Conservation (phyloP, 2,329 filamentous ascomycete species). For the Capronia coronata region DNA sequence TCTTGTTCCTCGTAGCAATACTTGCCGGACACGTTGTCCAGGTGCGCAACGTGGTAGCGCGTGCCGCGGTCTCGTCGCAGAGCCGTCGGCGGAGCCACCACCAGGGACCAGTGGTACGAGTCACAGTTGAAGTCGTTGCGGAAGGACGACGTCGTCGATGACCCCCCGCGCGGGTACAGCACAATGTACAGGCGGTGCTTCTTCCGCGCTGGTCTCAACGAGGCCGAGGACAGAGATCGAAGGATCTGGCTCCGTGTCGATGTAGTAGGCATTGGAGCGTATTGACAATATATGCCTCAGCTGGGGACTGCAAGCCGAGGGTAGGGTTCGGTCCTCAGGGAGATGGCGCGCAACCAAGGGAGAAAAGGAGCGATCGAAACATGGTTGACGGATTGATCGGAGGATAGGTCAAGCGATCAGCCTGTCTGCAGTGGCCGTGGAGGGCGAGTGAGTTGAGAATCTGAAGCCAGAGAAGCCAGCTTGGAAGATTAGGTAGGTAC, state of each 20-base stretch:
- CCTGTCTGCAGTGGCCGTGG: no score
- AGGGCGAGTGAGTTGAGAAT: no score
- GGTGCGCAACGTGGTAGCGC: slow-evolving; percentile 25
- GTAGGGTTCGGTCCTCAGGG: not conserved
- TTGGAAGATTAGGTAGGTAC: no score
- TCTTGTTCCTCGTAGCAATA: slow-evolving; percentile 27
- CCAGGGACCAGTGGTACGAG: slow-evolving; percentile 26
- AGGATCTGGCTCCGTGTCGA: slow-evolving; percentile 15
- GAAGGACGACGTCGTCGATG: slow-evolving; percentile 19
- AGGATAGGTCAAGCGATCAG: no score
- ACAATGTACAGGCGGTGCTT: slow-evolving; percentile 27
- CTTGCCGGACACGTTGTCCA: slow-evolving; percentile 8
- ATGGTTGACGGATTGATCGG: no score
- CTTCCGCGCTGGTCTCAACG: slow-evolving; percentile 18
- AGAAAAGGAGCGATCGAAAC: not conserved
- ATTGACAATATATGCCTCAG: no score
- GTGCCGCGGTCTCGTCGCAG: slow-evolving; percentile 17
- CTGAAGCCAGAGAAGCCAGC: no score
- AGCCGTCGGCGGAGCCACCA: slow-evolving; percentile 23
- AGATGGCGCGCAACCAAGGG: not conserved
- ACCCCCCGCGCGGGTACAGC: slow-evolving; percentile 24
- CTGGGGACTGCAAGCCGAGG: no score
- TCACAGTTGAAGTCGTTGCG: slow-evolving; percentile 24
- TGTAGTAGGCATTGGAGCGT: no score
- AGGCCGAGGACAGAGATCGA: slow-evolving; percentile 21